A percentile compares a stretch with the other conserved stretches of the same genome.
phyloP scores from a whole-genome alignment of 2,329 filamentous ascomycete genomes.

The Calonectria pauciramosa region DNA sequence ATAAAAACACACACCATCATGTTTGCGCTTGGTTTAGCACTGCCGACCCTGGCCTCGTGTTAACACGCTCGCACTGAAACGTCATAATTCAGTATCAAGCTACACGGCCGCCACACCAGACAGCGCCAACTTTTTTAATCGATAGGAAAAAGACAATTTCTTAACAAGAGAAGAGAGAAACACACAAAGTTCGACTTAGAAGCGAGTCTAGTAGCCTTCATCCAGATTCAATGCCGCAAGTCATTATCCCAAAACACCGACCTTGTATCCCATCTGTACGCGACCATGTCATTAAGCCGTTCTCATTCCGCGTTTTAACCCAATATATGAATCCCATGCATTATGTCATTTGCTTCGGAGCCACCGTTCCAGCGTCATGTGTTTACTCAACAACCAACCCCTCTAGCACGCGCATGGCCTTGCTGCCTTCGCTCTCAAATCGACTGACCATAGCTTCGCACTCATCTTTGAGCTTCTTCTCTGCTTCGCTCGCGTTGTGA shows the following conservation, averaged over 20 bases:
- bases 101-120: background rate
- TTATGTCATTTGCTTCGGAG: background rate
- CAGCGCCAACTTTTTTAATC: conserved; percentile 8
- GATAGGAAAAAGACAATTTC: background rate
- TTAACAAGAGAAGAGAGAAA: background rate
- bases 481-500: conserved; percentile 83
- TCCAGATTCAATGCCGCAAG: conserved; percentile 16
- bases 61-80: background rate
- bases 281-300: conserved; percentile 18
- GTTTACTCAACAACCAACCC: conserved; percentile 71
- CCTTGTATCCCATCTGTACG: conserved; percentile 11
- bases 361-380: conserved; percentile 17
- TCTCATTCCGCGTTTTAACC: conserved; percentile 10
- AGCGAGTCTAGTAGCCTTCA: conserved; percentile 1
- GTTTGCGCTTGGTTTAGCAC: background rate
- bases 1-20: background rate
- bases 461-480: conserved; percentile 82
- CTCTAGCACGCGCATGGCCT: conserved; percentile 83
- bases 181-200: background rate
- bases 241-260: conserved; percentile 27
- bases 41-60: background rate
- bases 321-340: conserved; percentile 13
- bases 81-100: conserved; percentile 2
- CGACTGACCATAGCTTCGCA: conserved; percentile 86
- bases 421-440: conserved; percentile 87